Evolutionary conservation across 1,284 basidiomycete genomes (phyloP), one percentile per base, ranked within the genome.

Genomic region (Cerioporus squamosus): DNA sequence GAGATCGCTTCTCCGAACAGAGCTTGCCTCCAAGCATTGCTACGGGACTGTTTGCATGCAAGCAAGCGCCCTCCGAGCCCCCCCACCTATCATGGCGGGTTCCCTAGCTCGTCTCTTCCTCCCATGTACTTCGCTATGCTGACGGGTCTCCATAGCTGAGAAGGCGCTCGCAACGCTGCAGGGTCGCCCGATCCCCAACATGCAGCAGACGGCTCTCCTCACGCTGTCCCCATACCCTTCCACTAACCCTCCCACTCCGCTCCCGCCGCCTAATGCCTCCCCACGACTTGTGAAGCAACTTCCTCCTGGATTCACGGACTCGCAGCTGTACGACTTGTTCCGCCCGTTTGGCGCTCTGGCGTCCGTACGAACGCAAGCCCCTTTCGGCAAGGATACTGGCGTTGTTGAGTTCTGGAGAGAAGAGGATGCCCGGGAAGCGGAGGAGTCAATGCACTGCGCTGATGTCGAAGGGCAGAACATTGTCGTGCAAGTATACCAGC

Each of bases 331-430:
- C 73, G 93, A 88, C 71, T 79, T 86, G 52, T 90, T 90, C 77
- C 79, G 90, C 49, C 83, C 86, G 5, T 91, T 79, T 65, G 90
- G 90, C 55, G 86, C 90, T 38, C 82, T 91, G 51, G 84, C 88
- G 36, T 87, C 88, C 2, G 86, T 81, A 29, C 85, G 84, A 60
- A 83, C 83, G n/a, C 85, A 90, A 63, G 87, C 87, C 40, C 80
- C 86, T 59, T 85, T 91, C 69, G 87, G 88, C 42, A 79, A 81
- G 48, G 88, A 89, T 69, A 88, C 84, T 0, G 92, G 87, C 51
- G 80, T 92, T 55, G 82, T 95, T 51, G 91, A 95, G 72, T 95
- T 93, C 72, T 95, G 91, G 91, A 85, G 87, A 64, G 93, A 95
- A 72, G 91, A 93, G 44, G 93, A 95, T 70, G 93, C 92, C 4